Conservation (phyloP, 1,284 basidiomycete genomes). For the Limonomyces culmigenus region DNA sequence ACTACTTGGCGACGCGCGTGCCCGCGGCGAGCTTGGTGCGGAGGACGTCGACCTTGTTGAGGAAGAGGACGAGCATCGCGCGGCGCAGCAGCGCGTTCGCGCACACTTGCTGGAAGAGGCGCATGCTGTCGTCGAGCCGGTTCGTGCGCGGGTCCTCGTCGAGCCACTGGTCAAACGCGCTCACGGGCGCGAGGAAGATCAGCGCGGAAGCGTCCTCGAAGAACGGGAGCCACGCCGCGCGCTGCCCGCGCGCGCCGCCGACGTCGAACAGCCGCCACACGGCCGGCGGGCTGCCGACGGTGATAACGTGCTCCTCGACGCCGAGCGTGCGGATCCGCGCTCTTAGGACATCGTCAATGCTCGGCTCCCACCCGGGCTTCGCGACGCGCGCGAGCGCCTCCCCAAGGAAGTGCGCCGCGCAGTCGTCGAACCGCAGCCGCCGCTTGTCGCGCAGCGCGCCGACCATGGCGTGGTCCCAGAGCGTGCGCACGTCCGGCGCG, state of each 20-base stretch:
- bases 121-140: slow-evolving; percentile 24
- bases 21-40: too few relatives aligned
- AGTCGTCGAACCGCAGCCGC: not conserved
- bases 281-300: slow-evolving; percentile 35
- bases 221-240: slow-evolving; percentile 21
- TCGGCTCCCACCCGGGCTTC: slow-evolving; percentile 31
- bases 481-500: slow-evolving; percentile 22
- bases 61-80: slow-evolving; percentile 20
- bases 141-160: slow-evolving; percentile 24
- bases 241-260: slow-evolving; percentile 33
- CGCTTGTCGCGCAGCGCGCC: too few relatives aligned
- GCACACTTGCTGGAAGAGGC: slow-evolving; percentile 22
- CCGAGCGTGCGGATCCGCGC: slow-evolving; percentile 53
- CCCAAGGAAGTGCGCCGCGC: slow-evolving; percentile 36
- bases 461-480: not conserved
- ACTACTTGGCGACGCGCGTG: too few relatives aligned
- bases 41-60: slow-evolving; percentile 15
- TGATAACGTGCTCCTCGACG: slow-evolving; percentile 54
- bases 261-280: slow-evolving; percentile 63
- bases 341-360: slow-evolving; percentile 50
- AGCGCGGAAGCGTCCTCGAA: slow-evolving; percentile 24
- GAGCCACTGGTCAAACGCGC: slow-evolving; percentile 25
- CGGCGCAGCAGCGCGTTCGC: slow-evolving; percentile 20
- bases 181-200: slow-evolving; percentile 24
- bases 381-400: slow-evolving; percentile 47